Evolutionary conservation across 176 grass and related monocot species (phyloP).

Genomic region (Aechmea fasciata): DNA sequence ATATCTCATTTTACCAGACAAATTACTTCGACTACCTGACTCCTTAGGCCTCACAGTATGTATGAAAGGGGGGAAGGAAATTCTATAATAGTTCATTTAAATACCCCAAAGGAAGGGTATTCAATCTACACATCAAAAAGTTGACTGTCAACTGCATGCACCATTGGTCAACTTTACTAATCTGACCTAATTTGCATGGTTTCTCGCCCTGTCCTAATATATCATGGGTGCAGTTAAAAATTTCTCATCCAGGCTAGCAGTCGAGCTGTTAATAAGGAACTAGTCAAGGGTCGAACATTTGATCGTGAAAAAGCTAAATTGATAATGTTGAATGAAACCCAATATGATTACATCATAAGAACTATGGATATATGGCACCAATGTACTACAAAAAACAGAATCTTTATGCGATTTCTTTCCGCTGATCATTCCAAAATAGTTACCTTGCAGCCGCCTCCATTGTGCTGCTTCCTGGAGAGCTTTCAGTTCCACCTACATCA

Average conservation of each 20-base stretch:
- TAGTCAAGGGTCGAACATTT: too few relatives aligned
- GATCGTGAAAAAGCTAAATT: too few relatives aligned
- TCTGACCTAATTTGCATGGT: not conserved
- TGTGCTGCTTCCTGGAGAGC: slow-evolving; percentile 80
- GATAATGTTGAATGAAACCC: too few relatives aligned
- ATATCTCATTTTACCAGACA: not conserved
- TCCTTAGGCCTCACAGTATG: not conserved
- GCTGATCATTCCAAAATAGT: not conserved
- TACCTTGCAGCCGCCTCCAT: slow-evolving; percentile 90
- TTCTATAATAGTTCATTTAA: not conserved
- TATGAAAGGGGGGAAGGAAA: not conserved
- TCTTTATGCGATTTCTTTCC: not conserved
- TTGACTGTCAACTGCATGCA: not conserved
- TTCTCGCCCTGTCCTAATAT: too few relatives aligned
- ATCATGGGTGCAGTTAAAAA: not conserved
- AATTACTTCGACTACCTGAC: not conserved
- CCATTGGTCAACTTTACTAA: not conserved
- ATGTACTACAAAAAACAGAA: not conserved
- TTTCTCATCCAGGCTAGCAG: not conserved
- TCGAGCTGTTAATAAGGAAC: too few relatives aligned
- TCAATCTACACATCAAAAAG: not conserved
- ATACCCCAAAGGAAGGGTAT: not conserved
- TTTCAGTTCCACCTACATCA: slow-evolving; percentile 64
- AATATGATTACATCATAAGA: too few relatives aligned
- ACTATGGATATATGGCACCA: too few relatives aligned